Evolutionary conservation across 305 asterid genomes (phyloP), one percentile per base, ranked within the genome.

Genomic region (Fraxinus sp.): DNA sequence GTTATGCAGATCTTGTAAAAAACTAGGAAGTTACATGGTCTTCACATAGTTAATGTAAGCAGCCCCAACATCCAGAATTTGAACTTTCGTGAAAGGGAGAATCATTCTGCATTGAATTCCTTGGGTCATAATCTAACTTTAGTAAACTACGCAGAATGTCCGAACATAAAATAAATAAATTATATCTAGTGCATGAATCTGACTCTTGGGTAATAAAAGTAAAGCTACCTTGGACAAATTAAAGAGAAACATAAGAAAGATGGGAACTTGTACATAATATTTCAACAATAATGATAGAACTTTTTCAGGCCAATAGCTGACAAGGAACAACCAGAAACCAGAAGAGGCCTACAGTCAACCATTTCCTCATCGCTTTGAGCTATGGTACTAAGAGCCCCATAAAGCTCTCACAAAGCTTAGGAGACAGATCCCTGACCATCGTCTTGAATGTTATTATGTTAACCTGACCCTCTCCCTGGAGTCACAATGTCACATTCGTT

Each of bases 401-500:
- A 37, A 11, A 37, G 46, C 46, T 37, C 46, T 37, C 46, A 37
- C 46, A 37, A 37, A 37, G 46, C 46, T 37, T 37, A 37, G 46
- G 46, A 37, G 46, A 37, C 11, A 1, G 46, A 37, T 37, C 46
- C 46, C 11, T 37, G 46, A 37, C 46, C 46, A 37, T 37, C 46
- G 8, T 37, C 46, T 37, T 7, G 46, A 37, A n/a, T n/a, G n/a
- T n/a, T n/a, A n/a, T n/a, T n/a, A 37, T 37, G 46, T 7, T 37
- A 37, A 46, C 83, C 90, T 87, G 74, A 90, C 82, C 86, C 90
- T 89, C 78, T 90, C 94, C 46, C 92, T 87, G 68, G 93, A 89
- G n/a, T n/a, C n/a, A n/a, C n/a, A n/a, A n/a, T n/a, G 13, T 91
- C 91, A 89, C 87, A 86, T 43, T 94, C 93, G 71, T 90, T 91